Conservation (phyloP, 371 early-diverging fungal genomes). For the Cladochytrium tenue region DNA sequence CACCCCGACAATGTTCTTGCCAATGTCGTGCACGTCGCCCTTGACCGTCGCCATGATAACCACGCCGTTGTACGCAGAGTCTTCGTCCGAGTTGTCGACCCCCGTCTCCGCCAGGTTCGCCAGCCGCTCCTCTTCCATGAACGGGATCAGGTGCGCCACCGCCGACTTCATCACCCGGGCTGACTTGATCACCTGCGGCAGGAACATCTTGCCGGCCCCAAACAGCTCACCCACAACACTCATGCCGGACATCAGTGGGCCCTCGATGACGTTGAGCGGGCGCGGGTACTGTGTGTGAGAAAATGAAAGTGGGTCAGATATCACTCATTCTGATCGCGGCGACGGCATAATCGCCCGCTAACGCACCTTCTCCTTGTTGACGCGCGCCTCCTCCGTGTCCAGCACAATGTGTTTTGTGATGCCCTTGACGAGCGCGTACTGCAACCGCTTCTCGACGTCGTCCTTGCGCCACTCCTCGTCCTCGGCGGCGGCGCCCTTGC, state of each 20-base stretch:
- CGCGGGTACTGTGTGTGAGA: slow-evolving; percentile 64
- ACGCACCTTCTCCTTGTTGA: slow-evolving; percentile 28
- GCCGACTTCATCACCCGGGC: slow-evolving; percentile 92
- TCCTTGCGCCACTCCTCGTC: slow-evolving; percentile 83
- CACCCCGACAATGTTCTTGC: slow-evolving; percentile 86
- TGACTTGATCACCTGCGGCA: slow-evolving; percentile 95
- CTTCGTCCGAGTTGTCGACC: slow-evolving; percentile 44
- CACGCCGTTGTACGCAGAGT: slow-evolving; percentile 75
- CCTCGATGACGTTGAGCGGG: slow-evolving; percentile 90
- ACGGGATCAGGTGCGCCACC: slow-evolving; percentile 90
- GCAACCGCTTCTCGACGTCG: slow-evolving; percentile 74
- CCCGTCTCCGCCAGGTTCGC: slow-evolving; percentile 56
- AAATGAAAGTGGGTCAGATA: neutral
- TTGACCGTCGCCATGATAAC: slow-evolving; percentile 92
- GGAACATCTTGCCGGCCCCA: slow-evolving; percentile 93
- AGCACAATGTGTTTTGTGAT: slow-evolving; percentile 87
- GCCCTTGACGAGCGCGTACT: slow-evolving; percentile 86
- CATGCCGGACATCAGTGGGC: slow-evolving; percentile 94
- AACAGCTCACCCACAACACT: slow-evolving; percentile 89
- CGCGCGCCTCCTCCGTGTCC: slow-evolving; percentile 90
- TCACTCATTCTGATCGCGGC: too few relatives aligned
- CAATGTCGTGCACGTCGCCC: slow-evolving; percentile 59
- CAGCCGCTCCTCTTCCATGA: slow-evolving; percentile 83
- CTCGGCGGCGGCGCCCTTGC: slow-evolving; percentile 66
- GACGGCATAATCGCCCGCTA: neutral